Evolutionary conservation across 805 yeast species (phyloP), one percentile per base, ranked within the genome.

Genomic region (Nakazawaea ambrosiae): DNA sequence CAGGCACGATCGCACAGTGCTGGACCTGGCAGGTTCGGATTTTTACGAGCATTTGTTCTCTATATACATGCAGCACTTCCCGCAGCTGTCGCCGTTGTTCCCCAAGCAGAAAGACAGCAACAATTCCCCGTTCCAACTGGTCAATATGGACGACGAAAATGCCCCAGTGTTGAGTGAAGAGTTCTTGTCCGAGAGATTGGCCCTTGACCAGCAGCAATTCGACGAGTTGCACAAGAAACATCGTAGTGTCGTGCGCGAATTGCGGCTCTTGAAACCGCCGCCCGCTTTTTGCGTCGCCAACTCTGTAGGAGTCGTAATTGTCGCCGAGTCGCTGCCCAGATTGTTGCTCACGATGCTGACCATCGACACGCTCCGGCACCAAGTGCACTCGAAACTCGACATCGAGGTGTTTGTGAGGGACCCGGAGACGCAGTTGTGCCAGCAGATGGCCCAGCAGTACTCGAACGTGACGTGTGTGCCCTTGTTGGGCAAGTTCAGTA

Each of bases 401-500:
- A 75, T 88, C 17, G 96, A 88, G 62, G 81, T 88, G 8, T 70
- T 85, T 45, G 74, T 88, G 75, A 49, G 92, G 84, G 49, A 67
- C 74, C 10, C 7, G 10, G 10, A 22, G 24, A 24, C 81, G 78
- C 39, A 66, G 78, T 37, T 86, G 95, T 58, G 75, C 71, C 17
- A 28, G 12, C 6, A 7, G 6, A 58, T 59, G 7, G 61, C 81
- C 2, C 62, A 84, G 45, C 86, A 89, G 0, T 46, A 53, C 11
- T 56, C 78, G 39, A 72, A 77, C 43, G 89, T 81, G 4, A 68
- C 66, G 45, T 86, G 96, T 65, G 71, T 81, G 12, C 66, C 75
- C 35, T 61, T 85, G 58, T 66, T 69, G n/a, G 75, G 77, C 40
- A 69, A 78, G 12, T 65, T 81, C 40, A 88, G 89, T 4, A 51